Conservation (phyloP, 352 stramenopile genomes). For the Globisporangium uncinulatum region DNA sequence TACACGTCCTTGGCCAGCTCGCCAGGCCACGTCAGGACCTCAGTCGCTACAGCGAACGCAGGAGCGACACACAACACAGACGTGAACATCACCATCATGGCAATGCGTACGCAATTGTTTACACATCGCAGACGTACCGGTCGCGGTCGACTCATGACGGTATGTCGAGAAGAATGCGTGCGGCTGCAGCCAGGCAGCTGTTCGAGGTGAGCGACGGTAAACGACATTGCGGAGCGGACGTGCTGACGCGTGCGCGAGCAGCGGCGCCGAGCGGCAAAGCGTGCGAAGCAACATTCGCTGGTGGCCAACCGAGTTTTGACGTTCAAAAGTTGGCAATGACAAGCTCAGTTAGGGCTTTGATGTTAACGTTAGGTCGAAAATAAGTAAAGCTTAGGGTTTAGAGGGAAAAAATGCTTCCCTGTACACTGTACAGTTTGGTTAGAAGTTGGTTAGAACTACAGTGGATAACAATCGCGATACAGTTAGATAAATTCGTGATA, state of each 20-base stretch:
- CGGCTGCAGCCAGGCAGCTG: not conserved
- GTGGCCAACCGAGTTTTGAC: no score
- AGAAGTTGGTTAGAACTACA: no score
- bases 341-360: no score
- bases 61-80: no score
- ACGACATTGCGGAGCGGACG: not conserved
- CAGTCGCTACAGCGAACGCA: no score
- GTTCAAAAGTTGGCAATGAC: no score
- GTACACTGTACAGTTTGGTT: no score
- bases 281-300: not conserved
- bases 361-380: no score
- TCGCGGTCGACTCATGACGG: not conserved
- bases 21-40: conserved; percentile 21
- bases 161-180: not conserved
- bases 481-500: no score
- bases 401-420: no score
- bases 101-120: not conserved
- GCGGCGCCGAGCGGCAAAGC: not conserved
- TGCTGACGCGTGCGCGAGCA: not conserved
- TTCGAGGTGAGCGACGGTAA: not conserved
- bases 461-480: no score
- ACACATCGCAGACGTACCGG: not conserved
- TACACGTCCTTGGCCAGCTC: conserved; percentile 36
- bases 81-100: not conserved
- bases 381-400: no score